phyloP scores from a whole-genome alignment of 768 basidiomycete species.

The Paxillus involutus region DNA sequence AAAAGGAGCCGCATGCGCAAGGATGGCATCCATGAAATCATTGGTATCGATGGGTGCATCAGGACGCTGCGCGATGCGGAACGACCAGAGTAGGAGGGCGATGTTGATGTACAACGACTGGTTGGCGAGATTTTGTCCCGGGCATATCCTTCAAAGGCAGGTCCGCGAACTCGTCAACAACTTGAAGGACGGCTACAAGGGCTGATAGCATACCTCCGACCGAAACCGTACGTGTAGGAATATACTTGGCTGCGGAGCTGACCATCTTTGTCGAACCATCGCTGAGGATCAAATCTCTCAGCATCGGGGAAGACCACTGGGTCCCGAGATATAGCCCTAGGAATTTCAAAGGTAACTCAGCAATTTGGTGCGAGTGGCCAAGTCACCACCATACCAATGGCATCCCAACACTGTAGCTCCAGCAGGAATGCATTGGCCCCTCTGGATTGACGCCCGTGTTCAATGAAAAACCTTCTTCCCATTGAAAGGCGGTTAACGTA shows the following conservation, averaged over 20 bases:
- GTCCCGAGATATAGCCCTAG: constrained; percentile 24
- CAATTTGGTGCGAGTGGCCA: background rate
- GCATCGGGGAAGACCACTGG: constrained; percentile 28
- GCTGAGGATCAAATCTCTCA: constrained; percentile 52
- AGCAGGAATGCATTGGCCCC: constrained; percentile 20
- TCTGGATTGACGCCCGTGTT: constrained; percentile 3
- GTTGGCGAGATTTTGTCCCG: constrained; percentile 52
- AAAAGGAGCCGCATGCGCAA: constrained; percentile 58
- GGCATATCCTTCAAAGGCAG: constrained; percentile 47
- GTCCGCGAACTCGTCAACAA: background rate
- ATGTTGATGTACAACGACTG: constrained; percentile 61
- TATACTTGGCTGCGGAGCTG: constrained; percentile 43
- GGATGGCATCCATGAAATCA: constrained; percentile 54
- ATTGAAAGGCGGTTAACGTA: constrained; percentile 15
- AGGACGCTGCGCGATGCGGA: constrained; percentile 49
- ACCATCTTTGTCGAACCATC: constrained; percentile 48
- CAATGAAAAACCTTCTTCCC: constrained; percentile 36
- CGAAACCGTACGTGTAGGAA: constrained; percentile 52
- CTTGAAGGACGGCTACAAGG: background rate
- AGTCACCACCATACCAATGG: constrained; percentile 11
- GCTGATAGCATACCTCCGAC: constrained; percentile 31
- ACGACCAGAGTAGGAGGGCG: constrained; percentile 61
- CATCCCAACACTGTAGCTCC: constrained; percentile 21
- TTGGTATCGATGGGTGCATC: constrained; percentile 52
- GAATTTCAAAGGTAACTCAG: background rate